A percentile compares a stretch with the other conserved stretches of the same genome.
Conservation (phyloP, 2,329 filamentous ascomycete genomes). For the Thielaviopsis populi region DNA sequence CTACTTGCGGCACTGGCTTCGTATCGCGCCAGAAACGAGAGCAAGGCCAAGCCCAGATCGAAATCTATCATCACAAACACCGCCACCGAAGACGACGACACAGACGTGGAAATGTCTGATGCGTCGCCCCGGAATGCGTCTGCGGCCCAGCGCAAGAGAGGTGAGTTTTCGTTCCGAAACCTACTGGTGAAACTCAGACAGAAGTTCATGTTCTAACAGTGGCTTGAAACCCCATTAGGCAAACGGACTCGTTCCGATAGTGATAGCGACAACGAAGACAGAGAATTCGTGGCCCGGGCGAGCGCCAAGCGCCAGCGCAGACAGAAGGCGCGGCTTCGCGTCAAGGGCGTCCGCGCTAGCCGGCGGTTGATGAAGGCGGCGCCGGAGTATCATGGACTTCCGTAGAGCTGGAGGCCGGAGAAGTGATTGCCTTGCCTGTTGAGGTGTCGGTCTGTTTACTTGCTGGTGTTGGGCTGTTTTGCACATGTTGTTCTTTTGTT, state of each 20-base stretch:
- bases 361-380: conserved; percentile 1
- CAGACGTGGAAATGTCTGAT: background rate
- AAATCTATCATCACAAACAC: background rate
- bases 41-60: background rate
- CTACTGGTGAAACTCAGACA: background rate
- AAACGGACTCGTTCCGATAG: background rate
- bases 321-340: background rate
- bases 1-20: background rate
- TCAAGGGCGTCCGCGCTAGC: background rate
- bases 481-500: background rate
- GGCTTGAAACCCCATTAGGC: background rate
- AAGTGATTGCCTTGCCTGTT: background rate
- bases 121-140: background rate
- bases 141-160: background rate
- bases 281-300: background rate
- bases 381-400: background rate
- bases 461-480: background rate
- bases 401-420: background rate
- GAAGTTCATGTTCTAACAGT: background rate
- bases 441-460: no score
- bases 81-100: background rate
- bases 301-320: background rate
- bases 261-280: background rate
- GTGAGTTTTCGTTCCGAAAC: background rate
- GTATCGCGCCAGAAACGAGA: background rate